Base-by-base conservation (phyloP, 805 yeast species). In the Pichia rugopelliculosa region DNA sequence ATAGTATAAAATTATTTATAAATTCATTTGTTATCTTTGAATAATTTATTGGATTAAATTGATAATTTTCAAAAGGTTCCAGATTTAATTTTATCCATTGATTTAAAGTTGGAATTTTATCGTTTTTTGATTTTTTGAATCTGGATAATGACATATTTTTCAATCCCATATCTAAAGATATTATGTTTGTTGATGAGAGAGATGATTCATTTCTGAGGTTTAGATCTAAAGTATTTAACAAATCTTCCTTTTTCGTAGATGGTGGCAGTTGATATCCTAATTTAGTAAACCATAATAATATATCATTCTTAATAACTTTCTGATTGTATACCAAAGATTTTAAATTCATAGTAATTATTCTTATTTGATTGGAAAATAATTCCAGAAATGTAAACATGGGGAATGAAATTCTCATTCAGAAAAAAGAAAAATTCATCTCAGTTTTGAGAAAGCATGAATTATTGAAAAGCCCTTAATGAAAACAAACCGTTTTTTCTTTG, bases 1-100 rank as follows among this genome's bases (percentile, higher is more conserved):
- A 18, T 24, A 26, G 8, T 13, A 46, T 51, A 54, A 30, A 38
- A 61, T 55, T 36, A 57, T 49, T 5, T 51, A 52, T 30, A 51
- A 59, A 15, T 55, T 51, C 34, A 56, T 39, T 12, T 46, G 63
- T 44, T 5, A 67, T 54, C 6, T 44, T 23, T 11, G 66, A 47
- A 50, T 59, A 67, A 36, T 55, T 58, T 11, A 48, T 9, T 0
- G 71, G 70, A 18, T 51, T 51, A 41, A 65, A 64, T 11, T 55
- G 59, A 11, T 41, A 42, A 18, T 52, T 47, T 1, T 59, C 44
- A 52, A 50, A 56, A 22, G 51, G 45, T 20, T 62, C 51, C n/a
- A 67, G 49, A 46, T 67, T 59, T 57, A 65, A 50, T 48, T 67
- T 67, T 37, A 52, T 54, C 66, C 70, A 66, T 45, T 65, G 68